phyloP scores from a whole-genome alignment of 2,329 filamentous ascomycete species.

The Neospermospora avenae region DNA sequence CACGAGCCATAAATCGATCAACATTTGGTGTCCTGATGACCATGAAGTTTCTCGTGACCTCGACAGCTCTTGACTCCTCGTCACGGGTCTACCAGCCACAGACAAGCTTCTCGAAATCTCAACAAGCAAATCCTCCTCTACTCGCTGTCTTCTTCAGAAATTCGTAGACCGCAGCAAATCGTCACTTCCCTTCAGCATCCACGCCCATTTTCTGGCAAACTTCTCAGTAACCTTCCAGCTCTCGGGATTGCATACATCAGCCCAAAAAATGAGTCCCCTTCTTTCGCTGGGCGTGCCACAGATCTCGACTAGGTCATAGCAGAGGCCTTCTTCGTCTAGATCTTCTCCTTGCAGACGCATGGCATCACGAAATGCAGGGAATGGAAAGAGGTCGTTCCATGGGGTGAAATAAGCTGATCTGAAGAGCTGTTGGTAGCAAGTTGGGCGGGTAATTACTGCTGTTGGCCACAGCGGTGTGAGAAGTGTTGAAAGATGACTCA shows the following conservation, averaged over 20 bases:
- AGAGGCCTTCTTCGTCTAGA: slow-evolving; percentile 26
- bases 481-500: slow-evolving; percentile 8
- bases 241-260: slow-evolving; percentile 34
- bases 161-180: slow-evolving; percentile 37
- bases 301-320: slow-evolving; percentile 23
- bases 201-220: slow-evolving; percentile 38
- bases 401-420: slow-evolving; percentile 33
- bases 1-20: not conserved
- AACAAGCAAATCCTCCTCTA: slow-evolving; percentile 28
- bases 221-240: slow-evolving; percentile 40
- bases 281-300: slow-evolving; percentile 14
- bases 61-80: not conserved
- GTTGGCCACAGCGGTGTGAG: not conserved
- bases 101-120: not conserved
- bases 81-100: not conserved
- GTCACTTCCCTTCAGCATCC: slow-evolving; percentile 36
- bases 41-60: not conserved
- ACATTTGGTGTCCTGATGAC: not conserved
- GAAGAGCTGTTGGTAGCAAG: slow-evolving; percentile 34
- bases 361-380: slow-evolving; percentile 37
- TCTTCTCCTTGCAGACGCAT: slow-evolving; percentile 27
- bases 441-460: slow-evolving; percentile 6
- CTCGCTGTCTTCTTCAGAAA: slow-evolving; percentile 35
- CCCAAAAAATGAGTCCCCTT: slow-evolving; percentile 36
- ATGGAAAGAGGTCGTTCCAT: slow-evolving; percentile 39